A percentile compares a stretch with the other conserved stretches of the same genome.
phyloP scores from a whole-genome alignment of 441 rosid genomes.

The Erysimum cheiri region DNA sequence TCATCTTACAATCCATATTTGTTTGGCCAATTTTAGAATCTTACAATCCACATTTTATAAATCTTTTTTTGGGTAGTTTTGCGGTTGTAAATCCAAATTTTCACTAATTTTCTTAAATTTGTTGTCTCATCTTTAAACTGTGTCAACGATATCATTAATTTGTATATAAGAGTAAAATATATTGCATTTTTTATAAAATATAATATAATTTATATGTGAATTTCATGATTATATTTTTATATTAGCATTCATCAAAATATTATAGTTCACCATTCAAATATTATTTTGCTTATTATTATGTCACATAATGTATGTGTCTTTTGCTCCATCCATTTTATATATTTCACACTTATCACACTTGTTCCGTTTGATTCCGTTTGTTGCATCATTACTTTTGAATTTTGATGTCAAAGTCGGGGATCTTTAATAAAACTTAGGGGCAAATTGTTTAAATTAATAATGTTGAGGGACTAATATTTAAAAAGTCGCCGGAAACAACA shows the following conservation, averaged over 20 bases:
- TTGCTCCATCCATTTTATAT: no score
- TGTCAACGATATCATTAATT: not conserved
- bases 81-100: not conserved
- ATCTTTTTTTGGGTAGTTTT: not conserved
- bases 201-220: not conserved
- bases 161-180: no score
- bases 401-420: not conserved
- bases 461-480: slow-evolving; percentile 30
- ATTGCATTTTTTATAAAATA: not conserved
- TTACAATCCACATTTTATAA: not conserved
- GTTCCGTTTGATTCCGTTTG: not conserved
- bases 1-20: not conserved
- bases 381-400: not conserved
- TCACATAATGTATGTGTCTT: no score
- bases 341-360: not conserved
- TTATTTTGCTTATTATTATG: not conserved
- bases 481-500: slow-evolving; percentile 46
- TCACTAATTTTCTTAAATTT: not conserved
- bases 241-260: no score
- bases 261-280: not conserved
- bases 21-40: not conserved
- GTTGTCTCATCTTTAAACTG: not conserved
- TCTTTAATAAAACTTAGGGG: not conserved
- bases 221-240: not conserved
- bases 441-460: not conserved